Percentiles rank a stretch among this genome's conserved stretches.
Evolutionary conservation across 495 filamentous ascomycete genomes (phyloP).

Genomic region (Cladorrhinum samala): DNA sequence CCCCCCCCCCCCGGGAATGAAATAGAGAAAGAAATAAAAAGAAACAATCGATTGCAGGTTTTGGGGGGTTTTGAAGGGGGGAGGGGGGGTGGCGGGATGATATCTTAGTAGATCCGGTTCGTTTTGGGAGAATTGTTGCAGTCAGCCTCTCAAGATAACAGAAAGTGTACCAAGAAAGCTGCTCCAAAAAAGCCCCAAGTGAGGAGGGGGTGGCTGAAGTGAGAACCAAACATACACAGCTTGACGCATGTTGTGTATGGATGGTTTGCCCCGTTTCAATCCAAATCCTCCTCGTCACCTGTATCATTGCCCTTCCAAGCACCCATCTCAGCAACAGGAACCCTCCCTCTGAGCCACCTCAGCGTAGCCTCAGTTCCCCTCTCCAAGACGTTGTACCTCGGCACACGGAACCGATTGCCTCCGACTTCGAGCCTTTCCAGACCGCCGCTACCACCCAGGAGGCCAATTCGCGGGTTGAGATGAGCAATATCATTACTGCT

Average conservation of each 20-base stretch:
- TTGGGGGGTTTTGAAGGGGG: too few relatives aligned
- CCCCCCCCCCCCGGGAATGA: background rate
- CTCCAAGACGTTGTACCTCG: conserved; percentile 77
- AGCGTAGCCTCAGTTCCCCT: conserved; percentile 85
- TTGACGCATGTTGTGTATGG: too few relatives aligned
- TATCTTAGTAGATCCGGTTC: too few relatives aligned
- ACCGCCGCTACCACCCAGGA: conserved; percentile 54
- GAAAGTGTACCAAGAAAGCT: too few relatives aligned
- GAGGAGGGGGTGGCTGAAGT: too few relatives aligned
- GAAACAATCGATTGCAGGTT: too few relatives aligned
- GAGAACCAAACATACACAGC: background rate
- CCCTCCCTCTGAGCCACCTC: conserved; percentile 71
- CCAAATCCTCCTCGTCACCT: conserved; percentile 27
- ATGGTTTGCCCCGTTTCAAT: conserved; percentile 22
- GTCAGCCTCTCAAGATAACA: too few relatives aligned
- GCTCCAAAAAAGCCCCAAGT: too few relatives aligned
- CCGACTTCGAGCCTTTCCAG: conserved; percentile 56
- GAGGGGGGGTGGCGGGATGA: too few relatives aligned
- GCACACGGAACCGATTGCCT: conserved; percentile 79
- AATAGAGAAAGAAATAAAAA: background rate
- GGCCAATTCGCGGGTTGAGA: conserved; percentile 70
- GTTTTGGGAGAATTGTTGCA: too few relatives aligned
- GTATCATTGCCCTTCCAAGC: conserved; percentile 39
- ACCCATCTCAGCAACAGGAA: conserved; percentile 60
- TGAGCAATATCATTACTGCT: conserved; percentile 74